Evolutionary conservation across 257 asterid species (phyloP), one percentile per base, ranked within the genome.

Genomic region (Gentiana dahurica): DNA sequence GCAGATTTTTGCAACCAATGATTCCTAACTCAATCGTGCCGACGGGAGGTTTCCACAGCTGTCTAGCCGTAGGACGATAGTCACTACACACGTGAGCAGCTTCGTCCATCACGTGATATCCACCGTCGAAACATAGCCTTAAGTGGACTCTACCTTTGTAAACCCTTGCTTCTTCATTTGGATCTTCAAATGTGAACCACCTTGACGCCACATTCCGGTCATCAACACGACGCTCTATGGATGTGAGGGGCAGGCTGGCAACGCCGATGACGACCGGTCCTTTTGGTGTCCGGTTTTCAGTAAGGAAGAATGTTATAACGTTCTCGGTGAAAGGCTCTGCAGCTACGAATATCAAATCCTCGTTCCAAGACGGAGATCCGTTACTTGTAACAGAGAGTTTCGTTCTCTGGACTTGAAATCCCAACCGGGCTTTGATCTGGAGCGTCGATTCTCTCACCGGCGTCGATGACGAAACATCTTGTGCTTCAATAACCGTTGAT

Each of bases 31-130:
- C 97, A 7, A 86, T 70, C 4, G 71, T 46, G 13, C 97, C 97
- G 1, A 83, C 64, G 0, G 87, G 86, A 3, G 84, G 79, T 70
- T 83, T 89, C 97, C 97, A 89, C 0, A 89, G 86, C 56, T 86
- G 97, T 57, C 92, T 73, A 0, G 97, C 97, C 0, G 95, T 86
- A 0, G 95, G 95, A 34, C 95, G 89, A 37, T 76, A 89, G 55
- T 89, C 97, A 8, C 97, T 86, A 44, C 95, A 83, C n/a, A 78
- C 77, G 12, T 86, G 75, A 37, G 86, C 82, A 0, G 83, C 84
- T 56, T 89, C 97, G 10, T 89, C 97, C 92, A 89, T 80, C 10
- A 89, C 97, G 62, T 86, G 97, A 70, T 89, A 89, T 36, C 97
- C 95, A 59, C 97, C 95, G 37, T 89, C 97, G 5, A 83, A 89